Conservation (phyloP, 331 rosid genomes). For the Quercus phellos region DNA sequence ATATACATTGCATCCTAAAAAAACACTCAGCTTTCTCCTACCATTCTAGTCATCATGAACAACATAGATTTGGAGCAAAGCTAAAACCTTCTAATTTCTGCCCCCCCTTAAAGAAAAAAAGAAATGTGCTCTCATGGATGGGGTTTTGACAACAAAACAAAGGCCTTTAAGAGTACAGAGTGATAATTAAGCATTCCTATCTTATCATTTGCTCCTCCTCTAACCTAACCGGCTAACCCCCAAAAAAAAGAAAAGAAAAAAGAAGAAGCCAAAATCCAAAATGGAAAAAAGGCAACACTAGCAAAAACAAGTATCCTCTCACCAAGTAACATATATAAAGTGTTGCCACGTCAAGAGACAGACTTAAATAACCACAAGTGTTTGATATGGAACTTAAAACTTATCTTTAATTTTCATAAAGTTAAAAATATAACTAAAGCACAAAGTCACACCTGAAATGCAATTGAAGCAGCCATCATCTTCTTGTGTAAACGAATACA, state of each 20-base stretch:
- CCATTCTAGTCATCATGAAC: not conserved
- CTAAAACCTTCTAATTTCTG: too few species aligned
- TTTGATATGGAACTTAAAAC: not conserved
- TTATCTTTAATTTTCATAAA: not conserved
- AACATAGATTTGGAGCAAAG: not conserved
- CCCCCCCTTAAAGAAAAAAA: too few species aligned
- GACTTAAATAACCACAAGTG: not conserved
- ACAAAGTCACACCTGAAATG: conserved; percentile 51
- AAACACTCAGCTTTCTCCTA: not conserved
- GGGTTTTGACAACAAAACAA: not conserved
- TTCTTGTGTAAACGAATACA: conserved; percentile 53
- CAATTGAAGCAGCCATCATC: conserved; percentile 59
- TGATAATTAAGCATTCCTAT: not conserved
- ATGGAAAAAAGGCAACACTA: not conserved
- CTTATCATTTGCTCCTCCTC: not conserved
- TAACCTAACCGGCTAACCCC: not conserved
- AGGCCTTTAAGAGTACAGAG: not conserved
- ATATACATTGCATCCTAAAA: not conserved
- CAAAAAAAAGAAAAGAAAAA: too few species aligned
- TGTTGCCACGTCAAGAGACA: not conserved
- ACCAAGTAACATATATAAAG: not conserved
- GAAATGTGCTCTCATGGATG: too few species aligned
- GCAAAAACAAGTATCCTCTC: conserved; percentile 1
- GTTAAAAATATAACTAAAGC: conserved; percentile 1
- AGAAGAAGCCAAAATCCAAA: not conserved